These are phyloP conservation scores for Xylariaceae sp. DNA, from an alignment of 2,329 filamentous ascomycete species.

Conservation along the genomic window DNA sequence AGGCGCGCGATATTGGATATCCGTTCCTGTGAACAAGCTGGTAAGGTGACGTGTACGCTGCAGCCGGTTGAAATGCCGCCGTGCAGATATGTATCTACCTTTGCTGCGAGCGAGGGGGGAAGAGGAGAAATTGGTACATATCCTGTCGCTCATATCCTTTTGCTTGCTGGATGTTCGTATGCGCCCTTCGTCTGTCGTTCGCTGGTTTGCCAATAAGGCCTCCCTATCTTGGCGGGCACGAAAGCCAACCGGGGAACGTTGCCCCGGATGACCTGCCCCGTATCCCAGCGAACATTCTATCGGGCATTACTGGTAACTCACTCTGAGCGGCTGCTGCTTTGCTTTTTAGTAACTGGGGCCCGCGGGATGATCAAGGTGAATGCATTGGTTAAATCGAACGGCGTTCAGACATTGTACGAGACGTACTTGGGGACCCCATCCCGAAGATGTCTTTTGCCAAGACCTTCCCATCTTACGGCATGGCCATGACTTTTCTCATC, in stretches of 20 bases:
- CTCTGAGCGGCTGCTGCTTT: too few species aligned
- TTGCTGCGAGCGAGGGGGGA: not conserved
- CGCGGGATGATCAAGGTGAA: slow-evolving; percentile 16
- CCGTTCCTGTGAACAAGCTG: slow-evolving; percentile 3
- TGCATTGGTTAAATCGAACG: slow-evolving; percentile 12
- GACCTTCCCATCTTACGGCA: slow-evolving; percentile 9
- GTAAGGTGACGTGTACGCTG: slow-evolving; percentile 17
- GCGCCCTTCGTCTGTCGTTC: slow-evolving; percentile 1
- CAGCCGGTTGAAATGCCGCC: slow-evolving; percentile 11
- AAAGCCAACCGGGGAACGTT: slow-evolving; percentile 1
- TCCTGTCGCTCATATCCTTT: not conserved
- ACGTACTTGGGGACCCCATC: not conserved
- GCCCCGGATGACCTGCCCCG: slow-evolving; percentile 16
- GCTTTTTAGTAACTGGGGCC: slow-evolving; percentile 7
- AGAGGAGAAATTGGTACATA: not conserved
- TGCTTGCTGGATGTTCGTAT: too few species aligned
- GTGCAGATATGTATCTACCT: slow-evolving; percentile 1
- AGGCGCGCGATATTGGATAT: slow-evolving; percentile 5
- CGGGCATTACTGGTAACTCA: slow-evolving; percentile 4
- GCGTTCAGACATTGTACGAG: not conserved
- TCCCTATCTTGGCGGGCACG: slow-evolving; percentile 10
- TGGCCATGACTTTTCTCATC: slow-evolving; percentile 9
- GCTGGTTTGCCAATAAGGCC: not conserved
- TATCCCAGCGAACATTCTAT: slow-evolving; percentile 15
- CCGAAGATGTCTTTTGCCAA: too few species aligned